Evolutionary conservation across 1,284 basidiomycete genomes (phyloP).

Genomic region (Xerocomus amazonicus): DNA sequence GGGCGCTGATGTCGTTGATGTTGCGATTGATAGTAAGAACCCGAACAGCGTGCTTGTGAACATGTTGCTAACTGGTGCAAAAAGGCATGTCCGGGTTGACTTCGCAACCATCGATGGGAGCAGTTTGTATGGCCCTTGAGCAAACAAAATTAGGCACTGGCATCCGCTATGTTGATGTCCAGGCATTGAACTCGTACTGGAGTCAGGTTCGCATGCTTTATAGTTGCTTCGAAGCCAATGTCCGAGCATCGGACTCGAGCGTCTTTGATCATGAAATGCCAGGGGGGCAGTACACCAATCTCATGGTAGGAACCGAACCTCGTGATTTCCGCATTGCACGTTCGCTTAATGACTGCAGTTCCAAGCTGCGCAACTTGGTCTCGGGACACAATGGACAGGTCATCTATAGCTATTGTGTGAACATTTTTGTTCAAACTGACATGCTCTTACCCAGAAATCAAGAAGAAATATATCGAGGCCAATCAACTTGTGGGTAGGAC

Average conservation of each 20-base stretch:
- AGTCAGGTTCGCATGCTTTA: slow-evolving; percentile 96
- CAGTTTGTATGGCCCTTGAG: slow-evolving; percentile 90
- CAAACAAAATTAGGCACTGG: slow-evolving; percentile 95
- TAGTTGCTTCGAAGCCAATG: slow-evolving; percentile 97
- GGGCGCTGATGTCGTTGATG: slow-evolving; percentile 97
- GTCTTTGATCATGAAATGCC: slow-evolving; percentile 99
- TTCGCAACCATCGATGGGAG: slow-evolving; percentile 99
- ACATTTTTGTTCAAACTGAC: slow-evolving; percentile 8
- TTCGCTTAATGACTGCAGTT: slow-evolving; percentile 55
- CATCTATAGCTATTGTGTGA: slow-evolving; percentile 14
- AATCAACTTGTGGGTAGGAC: slow-evolving; percentile 73
- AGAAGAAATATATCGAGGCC: slow-evolving; percentile 97
- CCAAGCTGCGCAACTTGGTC: slow-evolving; percentile 96
- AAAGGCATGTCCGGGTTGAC: slow-evolving; percentile 96
- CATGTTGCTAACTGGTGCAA: slow-evolving; percentile 8
- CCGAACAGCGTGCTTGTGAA: neutral
- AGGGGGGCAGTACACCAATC: slow-evolving; percentile 94
- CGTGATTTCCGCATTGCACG: slow-evolving; percentile 7
- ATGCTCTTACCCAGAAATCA: slow-evolving; percentile 68
- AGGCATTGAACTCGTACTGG: slow-evolving; percentile 98
- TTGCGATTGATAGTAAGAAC: slow-evolving; percentile 91
- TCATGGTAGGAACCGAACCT: slow-evolving; percentile 61
- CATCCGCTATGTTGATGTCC: slow-evolving; percentile 96
- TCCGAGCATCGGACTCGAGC: slow-evolving; percentile 93
- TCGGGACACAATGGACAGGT: slow-evolving; percentile 96